Conservation (phyloP, 2,329 filamentous ascomycete genomes). For the Scedosporium apiospermum region DNA sequence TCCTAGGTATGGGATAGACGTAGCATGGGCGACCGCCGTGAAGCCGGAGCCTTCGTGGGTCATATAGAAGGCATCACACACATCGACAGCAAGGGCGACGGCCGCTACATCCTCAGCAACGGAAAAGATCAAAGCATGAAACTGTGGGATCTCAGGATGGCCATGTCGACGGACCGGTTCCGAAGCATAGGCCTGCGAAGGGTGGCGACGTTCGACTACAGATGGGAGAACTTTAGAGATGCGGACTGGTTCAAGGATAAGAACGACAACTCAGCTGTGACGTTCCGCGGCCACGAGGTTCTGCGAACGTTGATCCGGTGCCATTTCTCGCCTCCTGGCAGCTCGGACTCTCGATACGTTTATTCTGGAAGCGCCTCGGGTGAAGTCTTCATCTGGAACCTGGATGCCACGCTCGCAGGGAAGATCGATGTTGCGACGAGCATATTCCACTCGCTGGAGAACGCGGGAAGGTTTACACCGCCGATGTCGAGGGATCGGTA, state of each 20-base stretch:
- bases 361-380: conserved; percentile 89
- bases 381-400: conserved; percentile 83
- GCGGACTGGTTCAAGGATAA: conserved; percentile 12
- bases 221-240: conserved; percentile 33
- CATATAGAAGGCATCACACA: conserved; percentile 60
- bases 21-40: conserved; percentile 76
- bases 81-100: conserved; percentile 61
- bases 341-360: conserved; percentile 83
- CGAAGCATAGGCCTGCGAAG: conserved; percentile 42
- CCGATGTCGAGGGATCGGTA: background rate
- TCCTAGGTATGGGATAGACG: conserved; percentile 71
- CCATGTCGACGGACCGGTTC: conserved; percentile 63
- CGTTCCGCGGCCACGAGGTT: conserved; percentile 84
- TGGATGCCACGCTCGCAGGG: conserved; percentile 76
- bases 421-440: conserved; percentile 68
- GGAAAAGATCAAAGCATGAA: conserved; percentile 97
- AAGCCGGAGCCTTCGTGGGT: conserved; percentile 56
- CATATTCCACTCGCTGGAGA: conserved; percentile 48
- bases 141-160: conserved; percentile 88
- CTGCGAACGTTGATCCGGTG: conserved; percentile 86
- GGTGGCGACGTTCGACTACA: conserved; percentile 62
- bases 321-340: conserved; percentile 82
- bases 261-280: conserved; percentile 83
- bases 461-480: background rate
- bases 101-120: conserved; percentile 81